Conservation (phyloP, 75 land plant genomes). For the Picea sitchensis region DNA sequence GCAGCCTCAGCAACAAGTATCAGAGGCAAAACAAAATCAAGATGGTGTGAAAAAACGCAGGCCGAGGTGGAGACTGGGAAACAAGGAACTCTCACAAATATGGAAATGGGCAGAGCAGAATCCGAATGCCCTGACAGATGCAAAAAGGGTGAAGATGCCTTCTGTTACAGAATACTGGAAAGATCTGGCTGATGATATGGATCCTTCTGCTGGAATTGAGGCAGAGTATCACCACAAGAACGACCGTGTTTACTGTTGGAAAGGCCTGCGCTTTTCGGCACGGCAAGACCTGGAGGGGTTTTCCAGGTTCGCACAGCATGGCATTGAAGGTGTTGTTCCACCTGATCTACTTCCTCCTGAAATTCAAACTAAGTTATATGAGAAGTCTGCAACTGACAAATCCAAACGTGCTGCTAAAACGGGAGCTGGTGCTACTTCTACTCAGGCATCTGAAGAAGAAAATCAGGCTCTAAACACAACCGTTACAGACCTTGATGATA, state of each 20-base stretch:
- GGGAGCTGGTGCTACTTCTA: conserved; percentile 7
- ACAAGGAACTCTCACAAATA: conserved; percentile 89
- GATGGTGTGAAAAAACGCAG: conserved; percentile 67
- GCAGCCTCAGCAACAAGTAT: conserved; percentile 16
- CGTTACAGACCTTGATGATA: conserved; percentile 39
- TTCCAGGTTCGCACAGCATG: conserved; percentile 82
- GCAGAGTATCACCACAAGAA: conserved; percentile 96
- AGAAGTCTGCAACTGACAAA: conserved; percentile 62
- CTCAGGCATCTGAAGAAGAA: conserved; percentile 35
- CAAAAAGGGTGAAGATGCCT: conserved; percentile 68
- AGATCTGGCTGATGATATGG: conserved; percentile 96
- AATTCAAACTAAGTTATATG: conserved; percentile 58
- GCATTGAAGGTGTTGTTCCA: conserved; percentile 95
- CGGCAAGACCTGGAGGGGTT: conserved; percentile 97
- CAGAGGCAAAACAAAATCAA: conserved; percentile 55
- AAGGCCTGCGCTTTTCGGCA: conserved; percentile 93
- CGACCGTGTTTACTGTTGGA: conserved; percentile 96
- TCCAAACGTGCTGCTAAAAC: conserved; percentile 58
- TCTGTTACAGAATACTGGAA: conserved; percentile 85
- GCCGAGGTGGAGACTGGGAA: conserved; percentile 91
- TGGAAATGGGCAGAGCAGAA: conserved; percentile 99
- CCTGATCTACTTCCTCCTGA: conserved; percentile 82
- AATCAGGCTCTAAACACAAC: conserved; percentile 32
- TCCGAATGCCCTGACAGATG: conserved; percentile 93
- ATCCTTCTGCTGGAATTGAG: conserved; percentile 89